Conservation (phyloP, 208 protist genomes). For the Trypanosoma grayi region DNA sequence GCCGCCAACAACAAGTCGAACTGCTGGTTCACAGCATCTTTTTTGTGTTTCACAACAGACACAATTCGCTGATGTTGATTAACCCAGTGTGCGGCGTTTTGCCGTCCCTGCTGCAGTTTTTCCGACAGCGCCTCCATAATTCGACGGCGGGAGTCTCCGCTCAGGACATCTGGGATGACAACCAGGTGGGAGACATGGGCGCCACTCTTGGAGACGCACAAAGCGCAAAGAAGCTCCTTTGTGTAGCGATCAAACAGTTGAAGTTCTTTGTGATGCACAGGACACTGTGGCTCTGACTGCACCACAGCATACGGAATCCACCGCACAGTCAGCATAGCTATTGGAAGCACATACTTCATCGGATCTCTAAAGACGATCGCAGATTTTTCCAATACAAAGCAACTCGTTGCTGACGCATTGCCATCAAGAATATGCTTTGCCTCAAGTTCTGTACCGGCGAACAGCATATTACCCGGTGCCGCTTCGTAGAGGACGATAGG, state of each 20-base stretch:
- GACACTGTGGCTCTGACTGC: slow-evolving; percentile 71
- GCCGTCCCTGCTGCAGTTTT: slow-evolving; percentile 57
- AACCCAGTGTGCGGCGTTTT: slow-evolving; percentile 56
- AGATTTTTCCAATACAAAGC: slow-evolving; percentile 68
- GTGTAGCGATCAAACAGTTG: slow-evolving; percentile 81
- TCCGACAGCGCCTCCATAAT: slow-evolving; percentile 55
- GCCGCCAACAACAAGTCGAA: slow-evolving; percentile 75
- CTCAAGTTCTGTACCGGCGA: slow-evolving; percentile 75
- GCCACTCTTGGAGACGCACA: slow-evolving; percentile 57
- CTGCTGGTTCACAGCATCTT: slow-evolving; percentile 65
- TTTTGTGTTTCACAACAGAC: slow-evolving; percentile 57
- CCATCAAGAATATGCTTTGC: slow-evolving; percentile 50
- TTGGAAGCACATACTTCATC: slow-evolving; percentile 56
- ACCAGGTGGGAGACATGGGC: slow-evolving; percentile 33
- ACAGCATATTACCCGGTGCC: slow-evolving; percentile 83
- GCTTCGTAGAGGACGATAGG: slow-evolving; percentile 82
- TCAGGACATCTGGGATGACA: slow-evolving; percentile 78
- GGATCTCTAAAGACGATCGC: slow-evolving; percentile 75
- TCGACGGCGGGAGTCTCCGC: slow-evolving; percentile 57
- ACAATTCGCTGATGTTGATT: slow-evolving; percentile 75
- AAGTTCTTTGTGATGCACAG: slow-evolving; percentile 68
- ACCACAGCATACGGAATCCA: slow-evolving; percentile 71
- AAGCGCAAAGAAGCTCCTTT: slow-evolving; percentile 74
- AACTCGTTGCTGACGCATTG: slow-evolving; percentile 47
- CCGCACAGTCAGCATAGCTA: slow-evolving; percentile 63